These are phyloP conservation scores for Picea glauca DNA, from an alignment of 75 land plant genomes.

Conservation along the genomic window DNA sequence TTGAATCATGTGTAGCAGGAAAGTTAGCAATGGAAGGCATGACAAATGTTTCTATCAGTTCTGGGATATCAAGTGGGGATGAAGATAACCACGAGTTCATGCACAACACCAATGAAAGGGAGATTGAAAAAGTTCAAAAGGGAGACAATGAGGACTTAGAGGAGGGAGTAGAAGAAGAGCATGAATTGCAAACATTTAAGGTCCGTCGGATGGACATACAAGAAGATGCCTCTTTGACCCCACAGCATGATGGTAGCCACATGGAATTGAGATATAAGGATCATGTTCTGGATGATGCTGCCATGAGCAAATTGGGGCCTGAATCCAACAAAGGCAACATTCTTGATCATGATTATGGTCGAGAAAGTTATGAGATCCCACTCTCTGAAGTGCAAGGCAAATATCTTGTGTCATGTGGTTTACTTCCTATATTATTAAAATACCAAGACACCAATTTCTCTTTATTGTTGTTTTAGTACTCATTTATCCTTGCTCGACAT, in stretches of 20 bases:
- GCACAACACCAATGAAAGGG: constrained; percentile 11
- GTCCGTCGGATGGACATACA: constrained; percentile 14
- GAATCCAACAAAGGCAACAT: constrained; percentile 16
- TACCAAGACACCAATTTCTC: neutral
- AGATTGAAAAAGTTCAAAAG: constrained; percentile 14
- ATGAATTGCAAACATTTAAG: constrained; percentile 8
- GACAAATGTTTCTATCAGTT: constrained; percentile 22
- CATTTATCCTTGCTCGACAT: neutral
- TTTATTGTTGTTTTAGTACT: neutral
- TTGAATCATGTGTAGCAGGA: constrained; percentile 3
- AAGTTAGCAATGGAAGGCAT: neutral
- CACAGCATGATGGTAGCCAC: constrained; percentile 4
- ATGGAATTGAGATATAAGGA: constrained; percentile 12
- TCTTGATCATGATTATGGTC: constrained; percentile 1
- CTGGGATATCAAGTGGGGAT: constrained; percentile 21
- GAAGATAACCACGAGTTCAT: constrained; percentile 13
- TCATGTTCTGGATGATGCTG: constrained; percentile 13
- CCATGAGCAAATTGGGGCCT: constrained; percentile 11
- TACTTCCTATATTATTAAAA: too few relatives aligned
- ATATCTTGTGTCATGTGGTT: neutral
- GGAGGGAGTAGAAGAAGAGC: constrained; percentile 17
- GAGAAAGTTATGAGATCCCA: constrained; percentile 6
- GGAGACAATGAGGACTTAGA: constrained; percentile 12
- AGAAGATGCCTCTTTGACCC: constrained; percentile 20
- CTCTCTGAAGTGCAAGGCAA: constrained; percentile 11